Base-by-base conservation (phyloP, 139 green algal genomes). In the Coelastrella sp. region DNA sequence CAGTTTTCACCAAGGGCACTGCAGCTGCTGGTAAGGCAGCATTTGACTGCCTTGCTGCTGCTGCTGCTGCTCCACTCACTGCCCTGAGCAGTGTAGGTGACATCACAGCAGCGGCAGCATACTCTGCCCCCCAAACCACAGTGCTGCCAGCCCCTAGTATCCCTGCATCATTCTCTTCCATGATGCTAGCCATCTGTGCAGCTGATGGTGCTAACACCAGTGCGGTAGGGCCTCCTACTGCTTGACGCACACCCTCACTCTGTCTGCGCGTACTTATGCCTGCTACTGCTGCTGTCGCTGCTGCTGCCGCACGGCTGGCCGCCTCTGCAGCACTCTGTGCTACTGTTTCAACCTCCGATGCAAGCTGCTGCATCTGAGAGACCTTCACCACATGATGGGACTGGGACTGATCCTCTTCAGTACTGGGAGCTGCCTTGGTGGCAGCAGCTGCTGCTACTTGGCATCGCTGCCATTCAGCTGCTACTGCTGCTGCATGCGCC, bases 21-120 rank as follows among this genome's bases (percentile, higher is more conserved):
- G n/a, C n/a, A 0, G 85, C 79, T 23, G 37, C 35, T 41, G 78
- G n/a, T 37, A 66, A 35, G 57, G 27, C 35, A 50, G 5, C 34
- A 76, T 40, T 25, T 45, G 59, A 64, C 60, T 35, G 73, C 79
- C 2, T 53, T 66, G 23, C 79, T 81, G 32, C 67, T 71, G 3
- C 73, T 78, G 4, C 85, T 86, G 71, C 88, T 85, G 4, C 51
- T 64, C 34, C 87, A 71, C 73, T 88, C 21, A 45, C 71, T n/a
- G 71, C 23, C 23, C 15, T 43, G 1, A 35, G 62, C 59, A 63
- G 60, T 2, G 1, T 35, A 0, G 51, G 74, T 50, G 74, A 77
- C 63, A 77, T 51, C 5, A 73, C 74, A 53, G 45, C 41, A 48
- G 80, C 80, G 6, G 27, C 30, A 40, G 41, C 17, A 27, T 68